phyloP scores from a whole-genome alignment of 2,329 filamentous ascomycete species.

The Colletotrichum eleusines region DNA sequence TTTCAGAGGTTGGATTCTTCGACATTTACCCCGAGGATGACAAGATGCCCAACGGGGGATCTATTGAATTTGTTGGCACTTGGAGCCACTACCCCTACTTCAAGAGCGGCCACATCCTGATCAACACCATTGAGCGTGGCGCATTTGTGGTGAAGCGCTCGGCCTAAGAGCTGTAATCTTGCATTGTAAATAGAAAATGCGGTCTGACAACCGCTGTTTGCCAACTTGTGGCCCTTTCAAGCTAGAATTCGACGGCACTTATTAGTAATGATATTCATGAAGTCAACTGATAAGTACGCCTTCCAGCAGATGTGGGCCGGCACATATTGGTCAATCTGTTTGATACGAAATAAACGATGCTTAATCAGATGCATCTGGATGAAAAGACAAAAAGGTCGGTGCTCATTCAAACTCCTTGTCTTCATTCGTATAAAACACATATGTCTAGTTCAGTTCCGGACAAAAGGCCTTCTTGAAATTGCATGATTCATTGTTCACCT shows the following conservation, averaged over 20 bases:
- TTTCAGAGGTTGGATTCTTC: constrained; percentile 58
- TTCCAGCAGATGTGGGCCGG: neutral
- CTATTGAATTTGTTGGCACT: constrained; percentile 42
- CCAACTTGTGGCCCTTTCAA: neutral
- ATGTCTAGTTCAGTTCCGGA: too few species aligned
- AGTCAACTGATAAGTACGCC: neutral
- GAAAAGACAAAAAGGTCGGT: too few species aligned
- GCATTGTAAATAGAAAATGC: too few species aligned
- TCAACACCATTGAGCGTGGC: constrained; percentile 45
- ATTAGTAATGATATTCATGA: neutral
- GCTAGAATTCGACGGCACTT: too few species aligned
- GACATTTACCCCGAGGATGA: constrained; percentile 57
- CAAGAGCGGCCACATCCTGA: constrained; percentile 43
- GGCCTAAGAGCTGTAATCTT: neutral
- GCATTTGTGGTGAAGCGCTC: constrained; percentile 43
- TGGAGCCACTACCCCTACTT: constrained; percentile 44
- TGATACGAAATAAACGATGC: neutral
- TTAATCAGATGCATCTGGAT: neutral
- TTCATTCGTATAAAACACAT: too few species aligned
- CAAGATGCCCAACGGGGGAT: constrained; percentile 40
- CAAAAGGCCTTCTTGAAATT: too few species aligned
- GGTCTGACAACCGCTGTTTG: too few species aligned
- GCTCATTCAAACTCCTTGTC: too few species aligned
- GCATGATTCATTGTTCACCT: too few species aligned
- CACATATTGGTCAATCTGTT: too few species aligned